Base-by-base conservation (phyloP, 2,329 filamentous ascomycete genomes). In the Hypoxylon sp. region DNA sequence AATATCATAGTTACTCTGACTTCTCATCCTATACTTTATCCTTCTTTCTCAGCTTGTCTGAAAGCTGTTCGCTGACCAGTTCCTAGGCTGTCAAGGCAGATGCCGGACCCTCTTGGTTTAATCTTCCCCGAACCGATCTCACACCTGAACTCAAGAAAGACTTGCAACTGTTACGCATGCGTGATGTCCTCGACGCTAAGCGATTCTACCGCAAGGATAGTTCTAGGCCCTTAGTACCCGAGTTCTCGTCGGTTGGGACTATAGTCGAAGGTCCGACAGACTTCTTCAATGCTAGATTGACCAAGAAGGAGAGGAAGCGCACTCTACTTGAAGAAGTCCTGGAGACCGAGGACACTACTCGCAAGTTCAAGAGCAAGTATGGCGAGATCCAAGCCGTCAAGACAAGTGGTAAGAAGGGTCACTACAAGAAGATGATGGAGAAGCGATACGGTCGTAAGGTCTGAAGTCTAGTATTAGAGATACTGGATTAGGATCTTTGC, bases 221-320 rank as follows among this genome's bases (percentile, higher is more conserved):
- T 55, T 86, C 89, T 60, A 94, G 91, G 77, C 85, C 87, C 64
- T 84, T 88, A 67, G 81, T 91, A 0, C 96, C 96, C 0, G 89
- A 93, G 67, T 98, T 92, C 77, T 97, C 92, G 19, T 93, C 97
- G 75, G 89, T 97, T 28, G 96, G 95, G 63, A 95, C 93, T 5
- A 89, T 99, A 65, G 87, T 98, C 61, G 91, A 97, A 75, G 94
- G 94, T 0, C 90, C 94, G 1, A 94, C 93, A 0, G 95, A 98
- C 76, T 97, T 91, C 81, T 93, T 90, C 83, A 94, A 87, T 76
- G 87, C 89, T 19, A 89, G 95, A 61, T 85, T 98, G 67, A 89
- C 90, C 62, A 95, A 94, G 79, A 97, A 93, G 81, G 93, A 98
- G 73, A 88, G 93, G 72, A 97, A 97, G 83, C 87, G 87, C 74